Evolutionary conservation across 1,139 yeast genomes (phyloP), one percentile per base, ranked within the genome.

Genomic region (Meyerozyma athensensis): DNA sequence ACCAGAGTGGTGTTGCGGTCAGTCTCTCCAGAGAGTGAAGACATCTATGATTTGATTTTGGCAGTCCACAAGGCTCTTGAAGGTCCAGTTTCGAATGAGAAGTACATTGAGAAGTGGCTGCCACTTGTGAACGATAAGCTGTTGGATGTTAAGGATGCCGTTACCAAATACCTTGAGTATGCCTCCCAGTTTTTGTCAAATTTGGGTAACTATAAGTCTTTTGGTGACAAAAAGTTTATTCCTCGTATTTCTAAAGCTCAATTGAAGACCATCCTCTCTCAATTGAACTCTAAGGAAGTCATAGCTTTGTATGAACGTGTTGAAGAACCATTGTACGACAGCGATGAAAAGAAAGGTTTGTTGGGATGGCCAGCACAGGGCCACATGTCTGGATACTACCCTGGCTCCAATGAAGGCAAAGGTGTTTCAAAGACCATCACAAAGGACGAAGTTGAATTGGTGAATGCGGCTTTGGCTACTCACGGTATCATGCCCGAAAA

Each of bases 191-290:
- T 87, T 53, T 66, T 87, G 51, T 70, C 82, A 36, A 87, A 87
- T 59, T 69, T 83, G 54, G 96, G 96, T 45, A 87, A 87, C 58
- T 87, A 78, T 69, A 86, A 86, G 63, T 82, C 94, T 1, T 87
- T 87, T 61, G 96, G 96, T 44, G 96, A 87, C 61, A 77, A 77
- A 47, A 87, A 87, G 61, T 86, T 86, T 54, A 70, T 87, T 46
- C 96, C 96, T 26, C 65, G 77, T 34, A 52, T 86, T 30, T 37
- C 68, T 1, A 52, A 48, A 30, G 73, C 61, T 1, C 68, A 70
- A 4, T 81, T 86, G 48, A 73, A 65, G 41, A 48, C 62, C 16
- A 58, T 80, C 36, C 63, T 79, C 22, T 58, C 59, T 19, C 47
- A 69, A n/a, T 61, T 79, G 14, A 57, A 53, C 26, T 63, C 69